Conservation (phyloP, 768 basidiomycete genomes). For the Phaeotremella fagi region DNA sequence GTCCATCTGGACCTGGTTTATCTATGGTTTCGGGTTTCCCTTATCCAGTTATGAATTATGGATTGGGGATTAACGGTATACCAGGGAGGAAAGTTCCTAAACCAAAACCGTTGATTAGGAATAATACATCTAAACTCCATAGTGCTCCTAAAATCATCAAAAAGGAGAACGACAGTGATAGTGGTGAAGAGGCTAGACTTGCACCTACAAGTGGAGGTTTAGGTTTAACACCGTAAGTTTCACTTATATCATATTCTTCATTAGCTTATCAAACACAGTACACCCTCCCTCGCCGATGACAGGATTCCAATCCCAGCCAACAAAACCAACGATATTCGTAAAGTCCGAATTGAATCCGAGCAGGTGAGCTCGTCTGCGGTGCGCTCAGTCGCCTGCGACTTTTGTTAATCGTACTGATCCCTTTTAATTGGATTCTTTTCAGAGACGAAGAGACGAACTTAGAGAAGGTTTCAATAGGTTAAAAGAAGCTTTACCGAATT, state of each 20-base stretch:
- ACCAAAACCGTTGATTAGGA: no score
- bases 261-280: background rate
- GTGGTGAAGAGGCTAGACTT: constrained; percentile 12
- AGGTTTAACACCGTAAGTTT: background rate
- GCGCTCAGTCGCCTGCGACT: constrained; percentile 12
- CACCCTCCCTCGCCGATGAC: background rate
- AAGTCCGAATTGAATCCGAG: constrained; percentile 31
- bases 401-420: constrained; percentile 4
- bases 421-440: constrained; percentile 35
- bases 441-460: constrained; percentile 85
- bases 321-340: constrained; percentile 14
- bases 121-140: background rate
- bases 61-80: no score
- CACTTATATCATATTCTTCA: background rate
- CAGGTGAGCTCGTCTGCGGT: constrained; percentile 35
- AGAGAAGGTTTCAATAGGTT: constrained; percentile 84
- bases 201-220: background rate
- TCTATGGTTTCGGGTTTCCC: constrained; percentile 16
- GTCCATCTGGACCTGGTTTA: constrained; percentile 9
- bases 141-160: constrained; percentile 5
- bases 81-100: background rate
- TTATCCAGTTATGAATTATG: constrained; percentile 7
- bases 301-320: constrained; percentile 8
- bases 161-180: constrained; percentile 12
- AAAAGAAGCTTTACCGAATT: constrained; percentile 81